Evolutionary conservation across 192 early-diverging fungal genomes (phyloP).

Genomic region (Coemansia sp.): DNA sequence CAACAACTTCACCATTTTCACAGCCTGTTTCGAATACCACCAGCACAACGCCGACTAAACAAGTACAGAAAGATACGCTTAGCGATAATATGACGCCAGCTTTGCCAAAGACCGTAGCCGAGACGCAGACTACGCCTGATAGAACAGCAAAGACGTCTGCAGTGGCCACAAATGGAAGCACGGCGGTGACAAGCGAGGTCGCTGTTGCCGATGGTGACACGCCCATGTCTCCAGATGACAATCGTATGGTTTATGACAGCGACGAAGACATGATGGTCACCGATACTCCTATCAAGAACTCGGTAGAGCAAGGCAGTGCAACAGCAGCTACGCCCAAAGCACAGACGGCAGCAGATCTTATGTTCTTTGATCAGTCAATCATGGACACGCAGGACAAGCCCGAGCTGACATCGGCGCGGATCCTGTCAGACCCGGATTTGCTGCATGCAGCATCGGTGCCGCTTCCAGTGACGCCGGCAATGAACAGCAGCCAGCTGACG

Average conservation of each 20-base stretch:
- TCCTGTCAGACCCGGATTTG: slow-evolving; percentile 44
- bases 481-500: slow-evolving; percentile 20
- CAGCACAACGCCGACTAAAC: neutral
- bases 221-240: neutral
- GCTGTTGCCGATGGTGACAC: neutral
- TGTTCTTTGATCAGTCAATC: neutral
- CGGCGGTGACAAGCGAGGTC: neutral
- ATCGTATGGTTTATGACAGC: neutral
- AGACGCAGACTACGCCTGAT: neutral
- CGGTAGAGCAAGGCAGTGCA: neutral
- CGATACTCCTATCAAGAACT: neutral
- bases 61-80: neutral
- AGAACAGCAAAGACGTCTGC: too few relatives aligned
- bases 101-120: neutral
- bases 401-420: slow-evolving; percentile 41
- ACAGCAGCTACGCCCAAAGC: neutral
- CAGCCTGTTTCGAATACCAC: neutral
- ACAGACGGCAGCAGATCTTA: neutral
- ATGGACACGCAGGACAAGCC: slow-evolving; percentile 2
- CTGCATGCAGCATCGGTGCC: slow-evolving; percentile 49
- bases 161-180: neutral
- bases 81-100: neutral
- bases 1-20: neutral
- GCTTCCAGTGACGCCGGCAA: slow-evolving; percentile 39
- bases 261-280: slow-evolving; percentile 8